Conservation (phyloP, 75 land plant species). For the Sequoia sempervirens region DNA sequence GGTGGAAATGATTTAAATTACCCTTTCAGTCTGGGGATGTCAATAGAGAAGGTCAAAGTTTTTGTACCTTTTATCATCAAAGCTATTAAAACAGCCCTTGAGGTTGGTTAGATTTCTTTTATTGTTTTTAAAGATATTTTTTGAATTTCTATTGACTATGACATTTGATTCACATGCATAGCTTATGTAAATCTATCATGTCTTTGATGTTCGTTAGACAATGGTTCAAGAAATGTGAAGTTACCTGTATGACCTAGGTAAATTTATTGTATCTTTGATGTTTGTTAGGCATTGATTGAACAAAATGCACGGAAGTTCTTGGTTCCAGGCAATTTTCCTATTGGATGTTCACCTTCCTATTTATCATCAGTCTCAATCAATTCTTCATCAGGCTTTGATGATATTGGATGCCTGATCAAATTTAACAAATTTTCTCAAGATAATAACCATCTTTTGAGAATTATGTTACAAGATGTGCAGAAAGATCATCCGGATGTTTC, state of each 20-base stretch:
- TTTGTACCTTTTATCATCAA: not conserved
- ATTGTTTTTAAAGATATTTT: not conserved
- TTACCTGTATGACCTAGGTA: too few species aligned
- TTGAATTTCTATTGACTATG: not conserved
- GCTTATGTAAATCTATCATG: not conserved
- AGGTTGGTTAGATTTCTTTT: not conserved
- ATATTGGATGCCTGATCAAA: constrained; percentile 2
- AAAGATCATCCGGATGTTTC: not conserved
- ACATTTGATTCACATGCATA: not conserved
- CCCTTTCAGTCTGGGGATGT: constrained; percentile 15
- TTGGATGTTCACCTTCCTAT: constrained; percentile 3
- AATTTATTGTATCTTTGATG: too few species aligned
- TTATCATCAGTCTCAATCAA: not conserved
- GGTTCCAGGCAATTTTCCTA: not conserved
- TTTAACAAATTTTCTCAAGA: not conserved
- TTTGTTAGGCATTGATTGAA: too few species aligned
- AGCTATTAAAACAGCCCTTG: not conserved
- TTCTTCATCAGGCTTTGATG: not conserved
- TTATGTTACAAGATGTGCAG: not conserved
- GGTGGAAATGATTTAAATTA: constrained; percentile 33
- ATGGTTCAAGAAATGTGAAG: not conserved
- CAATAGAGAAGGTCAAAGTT: constrained; percentile 18
- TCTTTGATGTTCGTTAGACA: not conserved
- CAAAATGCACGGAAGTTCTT: not conserved
- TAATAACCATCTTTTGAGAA: not conserved